Conservation (phyloP, 1,284 basidiomycete species). For the Ustilago vetiveriae region DNA sequence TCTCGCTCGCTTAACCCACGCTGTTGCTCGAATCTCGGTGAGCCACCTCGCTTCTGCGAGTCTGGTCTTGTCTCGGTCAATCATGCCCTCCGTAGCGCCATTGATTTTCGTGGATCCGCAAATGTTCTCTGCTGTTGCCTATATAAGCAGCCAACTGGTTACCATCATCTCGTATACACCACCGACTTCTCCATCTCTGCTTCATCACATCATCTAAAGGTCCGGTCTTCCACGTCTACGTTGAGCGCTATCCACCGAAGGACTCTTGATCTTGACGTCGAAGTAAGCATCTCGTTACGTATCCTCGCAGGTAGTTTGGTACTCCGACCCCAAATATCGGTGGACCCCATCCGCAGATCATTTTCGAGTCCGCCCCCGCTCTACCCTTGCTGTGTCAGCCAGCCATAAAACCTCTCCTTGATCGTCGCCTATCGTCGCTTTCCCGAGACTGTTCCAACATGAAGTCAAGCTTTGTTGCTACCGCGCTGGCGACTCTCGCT, state of each 20-base stretch:
- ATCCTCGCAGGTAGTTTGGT: constrained; percentile 3
- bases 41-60: constrained; percentile 7
- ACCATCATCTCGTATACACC: no score
- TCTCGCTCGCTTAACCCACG: constrained; percentile 10
- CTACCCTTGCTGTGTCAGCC: background rate
- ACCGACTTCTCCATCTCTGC: no score
- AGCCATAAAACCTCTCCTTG: background rate
- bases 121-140: background rate
- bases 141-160: constrained; percentile 10
- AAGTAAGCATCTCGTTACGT: constrained; percentile 1
- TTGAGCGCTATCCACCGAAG: background rate
- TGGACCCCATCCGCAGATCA: background rate
- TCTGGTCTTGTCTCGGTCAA: constrained; percentile 30
- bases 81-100: constrained; percentile 1
- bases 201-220: no score
- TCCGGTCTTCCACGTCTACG: no score
- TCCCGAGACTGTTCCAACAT: constrained; percentile 6
- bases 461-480: constrained; percentile 22
- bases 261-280: background rate
- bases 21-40: background rate
- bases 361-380: background rate
- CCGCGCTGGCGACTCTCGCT: constrained; percentile 20
- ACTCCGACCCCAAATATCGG: constrained; percentile 8
- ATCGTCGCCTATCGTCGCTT: background rate
- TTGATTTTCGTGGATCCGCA: constrained; percentile 2